These are phyloP conservation scores for Leccinum imitatum DNA, from an alignment of 768 basidiomycete species.

Conservation along the genomic window DNA sequence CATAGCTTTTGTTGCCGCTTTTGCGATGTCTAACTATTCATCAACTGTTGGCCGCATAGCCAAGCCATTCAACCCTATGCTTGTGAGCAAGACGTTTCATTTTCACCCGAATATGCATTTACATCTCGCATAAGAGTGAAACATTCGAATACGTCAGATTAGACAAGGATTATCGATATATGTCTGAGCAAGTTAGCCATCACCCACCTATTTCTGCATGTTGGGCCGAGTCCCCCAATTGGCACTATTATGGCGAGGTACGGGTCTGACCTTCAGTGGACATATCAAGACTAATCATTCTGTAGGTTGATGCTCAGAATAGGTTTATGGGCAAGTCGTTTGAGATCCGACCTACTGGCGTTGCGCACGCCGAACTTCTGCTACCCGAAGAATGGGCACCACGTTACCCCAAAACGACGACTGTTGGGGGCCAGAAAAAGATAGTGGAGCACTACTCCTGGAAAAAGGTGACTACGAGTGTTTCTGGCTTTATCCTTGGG, in stretches of 20 bases:
- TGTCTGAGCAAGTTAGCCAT: slow-evolving; percentile 96
- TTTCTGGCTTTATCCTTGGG: slow-evolving; percentile 93
- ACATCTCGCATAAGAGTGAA: slow-evolving; percentile 55
- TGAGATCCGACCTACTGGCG: slow-evolving; percentile 94
- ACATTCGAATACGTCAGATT: slow-evolving; percentile 92
- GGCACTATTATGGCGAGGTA: slow-evolving; percentile 91
- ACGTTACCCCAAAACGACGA: slow-evolving; percentile 58
- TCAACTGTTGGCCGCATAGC: slow-evolving; percentile 95
- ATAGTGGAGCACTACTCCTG: slow-evolving; percentile 91
- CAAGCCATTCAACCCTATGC: slow-evolving; percentile 96
- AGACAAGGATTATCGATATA: slow-evolving; percentile 87
- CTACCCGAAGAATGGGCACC: slow-evolving; percentile 67
- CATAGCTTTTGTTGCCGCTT: slow-evolving; percentile 91
- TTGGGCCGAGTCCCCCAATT: slow-evolving; percentile 86
- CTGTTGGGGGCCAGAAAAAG: slow-evolving; percentile 43
- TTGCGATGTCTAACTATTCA: slow-evolving; percentile 98
- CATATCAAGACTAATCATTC: not conserved
- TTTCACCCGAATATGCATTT: not conserved
- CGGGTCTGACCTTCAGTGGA: not conserved
- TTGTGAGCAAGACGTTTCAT: slow-evolving; percentile 47
- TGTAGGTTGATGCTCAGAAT: slow-evolving; percentile 91
- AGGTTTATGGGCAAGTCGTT: slow-evolving; percentile 97
- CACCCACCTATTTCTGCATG: slow-evolving; percentile 97
- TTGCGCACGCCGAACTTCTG: slow-evolving; percentile 83
- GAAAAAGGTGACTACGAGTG: slow-evolving; percentile 91